These are phyloP conservation scores for Anthracocystis panici-leucophaei DNA, from an alignment of 1,284 basidiomycete species.

Conservation along the genomic window DNA sequence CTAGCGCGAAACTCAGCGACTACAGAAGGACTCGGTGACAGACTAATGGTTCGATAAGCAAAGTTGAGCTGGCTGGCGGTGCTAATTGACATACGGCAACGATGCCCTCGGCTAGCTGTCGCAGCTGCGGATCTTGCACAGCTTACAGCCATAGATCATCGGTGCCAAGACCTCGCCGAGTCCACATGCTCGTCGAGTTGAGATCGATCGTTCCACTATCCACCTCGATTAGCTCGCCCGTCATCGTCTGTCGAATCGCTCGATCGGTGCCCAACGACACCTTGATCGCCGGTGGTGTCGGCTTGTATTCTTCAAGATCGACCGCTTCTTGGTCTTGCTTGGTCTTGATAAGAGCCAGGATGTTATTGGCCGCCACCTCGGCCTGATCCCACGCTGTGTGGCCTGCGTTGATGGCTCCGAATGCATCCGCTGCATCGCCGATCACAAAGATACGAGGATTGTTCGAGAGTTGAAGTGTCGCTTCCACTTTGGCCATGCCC, in stretches of 20 bases:
- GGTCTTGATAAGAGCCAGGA: constrained; percentile 29
- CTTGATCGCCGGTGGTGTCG: constrained; percentile 29
- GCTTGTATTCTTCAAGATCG: constrained; percentile 22
- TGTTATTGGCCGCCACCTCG: constrained; percentile 39
- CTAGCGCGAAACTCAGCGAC: too few species aligned
- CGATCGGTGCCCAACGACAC: constrained; percentile 31
- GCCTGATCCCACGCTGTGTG: constrained; percentile 55
- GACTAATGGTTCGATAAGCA: too few species aligned
- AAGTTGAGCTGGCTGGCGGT: too few species aligned
- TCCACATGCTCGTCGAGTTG: constrained; percentile 40
- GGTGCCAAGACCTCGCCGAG: constrained; percentile 25
- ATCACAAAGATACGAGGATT: constrained; percentile 42
- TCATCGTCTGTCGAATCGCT: constrained; percentile 26
- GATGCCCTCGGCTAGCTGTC: too few species aligned
- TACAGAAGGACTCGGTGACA: too few species aligned
- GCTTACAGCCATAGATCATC: constrained; percentile 25
- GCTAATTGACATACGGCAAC: too few species aligned
- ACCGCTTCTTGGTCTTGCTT: too few species aligned
- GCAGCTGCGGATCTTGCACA: too few species aligned
- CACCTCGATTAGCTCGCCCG: constrained; percentile 23
- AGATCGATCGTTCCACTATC: constrained; percentile 22
- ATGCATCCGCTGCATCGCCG: constrained; percentile 52
- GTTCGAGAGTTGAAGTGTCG: constrained; percentile 23
- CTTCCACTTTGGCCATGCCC: constrained; percentile 39
- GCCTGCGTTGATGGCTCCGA: constrained; percentile 53